phyloP scores from a whole-genome alignment of 768 basidiomycete species.

The Boletus subcaerulescens region DNA sequence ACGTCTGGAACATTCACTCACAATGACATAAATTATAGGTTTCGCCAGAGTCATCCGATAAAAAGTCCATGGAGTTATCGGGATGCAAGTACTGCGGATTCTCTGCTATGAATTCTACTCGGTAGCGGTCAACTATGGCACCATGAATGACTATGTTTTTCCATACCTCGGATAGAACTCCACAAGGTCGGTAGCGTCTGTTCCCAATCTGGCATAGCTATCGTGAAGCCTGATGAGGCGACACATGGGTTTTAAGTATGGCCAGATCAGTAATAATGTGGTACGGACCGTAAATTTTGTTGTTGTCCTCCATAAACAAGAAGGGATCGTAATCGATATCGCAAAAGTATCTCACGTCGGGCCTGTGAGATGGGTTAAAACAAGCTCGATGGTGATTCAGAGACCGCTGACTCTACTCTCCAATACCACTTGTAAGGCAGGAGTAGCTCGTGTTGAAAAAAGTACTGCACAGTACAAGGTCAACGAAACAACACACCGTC shows the following conservation, averaged over 20 bases:
- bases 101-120: conserved; percentile 50
- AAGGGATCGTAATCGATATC: conserved; percentile 52
- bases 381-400: background rate
- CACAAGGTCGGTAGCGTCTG: conserved; percentile 65
- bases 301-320: conserved; percentile 51
- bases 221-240: conserved; percentile 48
- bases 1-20: conserved; percentile 26
- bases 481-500: background rate
- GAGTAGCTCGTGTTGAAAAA: conserved; percentile 54
- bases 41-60: conserved; percentile 65
- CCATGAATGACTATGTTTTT: conserved; percentile 28
- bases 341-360: conserved; percentile 53
- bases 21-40: conserved; percentile 67
- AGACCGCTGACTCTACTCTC: conserved; percentile 49
- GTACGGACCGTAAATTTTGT: conserved; percentile 47
- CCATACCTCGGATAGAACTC: conserved; percentile 50
- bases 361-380: conserved; percentile 28
- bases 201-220: conserved; percentile 61
- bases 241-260: background rate
- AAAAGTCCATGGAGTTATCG: conserved; percentile 59
- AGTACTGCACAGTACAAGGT: conserved; percentile 38
- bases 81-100: conserved; percentile 55
- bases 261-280: background rate
- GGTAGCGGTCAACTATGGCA: conserved; percentile 34
- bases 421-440: conserved; percentile 58